These are phyloP conservation scores for Beauveria australis DNA, from an alignment of 2,329 filamentous ascomycete genomes.

Conservation along the genomic window DNA sequence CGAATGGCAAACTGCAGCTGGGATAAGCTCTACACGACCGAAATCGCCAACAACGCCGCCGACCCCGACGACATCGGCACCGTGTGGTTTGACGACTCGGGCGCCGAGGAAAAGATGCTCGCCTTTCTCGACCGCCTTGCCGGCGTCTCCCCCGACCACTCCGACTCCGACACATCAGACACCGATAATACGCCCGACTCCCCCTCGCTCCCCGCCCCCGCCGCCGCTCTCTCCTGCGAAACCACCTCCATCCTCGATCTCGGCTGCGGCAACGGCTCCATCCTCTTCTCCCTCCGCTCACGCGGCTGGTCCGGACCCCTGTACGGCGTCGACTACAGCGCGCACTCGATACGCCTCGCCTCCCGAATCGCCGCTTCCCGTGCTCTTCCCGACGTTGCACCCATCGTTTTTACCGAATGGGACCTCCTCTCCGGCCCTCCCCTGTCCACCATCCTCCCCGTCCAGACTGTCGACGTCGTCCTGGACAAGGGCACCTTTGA, in stretches of 20 bases:
- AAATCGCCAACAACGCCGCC: conserved; percentile 61
- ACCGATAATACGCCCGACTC: conserved; percentile 12
- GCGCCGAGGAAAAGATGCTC: conserved; percentile 75
- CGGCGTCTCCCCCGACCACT: conserved; percentile 13
- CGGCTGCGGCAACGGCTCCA: conserved; percentile 87
- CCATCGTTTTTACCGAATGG: conserved; percentile 47
- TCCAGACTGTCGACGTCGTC: conserved; percentile 62
- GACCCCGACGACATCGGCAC: conserved; percentile 77
- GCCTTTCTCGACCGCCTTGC: conserved; percentile 48
- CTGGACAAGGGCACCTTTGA: conserved; percentile 99
- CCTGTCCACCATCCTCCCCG: conserved; percentile 33
- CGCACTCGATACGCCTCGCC: conserved; percentile 66
- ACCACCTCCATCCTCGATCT: conserved; percentile 69
- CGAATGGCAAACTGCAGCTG: conserved; percentile 42
- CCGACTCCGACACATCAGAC: conserved; percentile 16
- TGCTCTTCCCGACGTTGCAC: conserved; percentile 10
- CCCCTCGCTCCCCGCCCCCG: neutral
- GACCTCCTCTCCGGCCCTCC: conserved; percentile 47
- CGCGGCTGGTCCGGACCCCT: conserved; percentile 57
- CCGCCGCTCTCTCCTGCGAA: conserved; percentile 14
- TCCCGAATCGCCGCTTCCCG: conserved; percentile 44
- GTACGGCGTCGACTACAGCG: conserved; percentile 84
- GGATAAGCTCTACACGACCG: conserved; percentile 64
- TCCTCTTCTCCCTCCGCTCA: conserved; percentile 73
- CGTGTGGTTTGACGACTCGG: conserved; percentile 92